phyloP scores from a whole-genome alignment of 148 eudicot genomes.

The Rhododendron ferrugineum region DNA sequence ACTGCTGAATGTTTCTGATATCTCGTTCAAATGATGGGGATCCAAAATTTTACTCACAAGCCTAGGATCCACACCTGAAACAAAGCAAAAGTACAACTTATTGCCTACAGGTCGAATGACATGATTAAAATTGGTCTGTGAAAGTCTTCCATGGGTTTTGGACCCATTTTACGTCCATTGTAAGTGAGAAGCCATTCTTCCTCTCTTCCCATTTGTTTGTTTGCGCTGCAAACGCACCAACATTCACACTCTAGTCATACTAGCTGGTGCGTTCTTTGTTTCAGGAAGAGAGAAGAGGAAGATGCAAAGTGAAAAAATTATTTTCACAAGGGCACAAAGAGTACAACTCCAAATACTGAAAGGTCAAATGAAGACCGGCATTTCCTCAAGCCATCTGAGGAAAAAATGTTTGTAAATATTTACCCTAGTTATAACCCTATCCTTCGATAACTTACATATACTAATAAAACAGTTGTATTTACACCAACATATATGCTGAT shows the following conservation, averaged over 20 bases:
- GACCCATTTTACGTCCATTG: neutral
- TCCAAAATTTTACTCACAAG: conserved; percentile 60
- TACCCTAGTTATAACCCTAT: neutral
- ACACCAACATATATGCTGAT: neutral
- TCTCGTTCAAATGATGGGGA: conserved; percentile 47
- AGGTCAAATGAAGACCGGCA: neutral
- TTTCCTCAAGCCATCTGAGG: neutral
- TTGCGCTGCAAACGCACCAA: neutral
- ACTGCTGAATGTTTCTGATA: conserved; percentile 33
- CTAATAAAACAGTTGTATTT: neutral
- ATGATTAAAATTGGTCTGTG: neutral
- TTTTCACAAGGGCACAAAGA: neutral
- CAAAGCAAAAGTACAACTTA: neutral
- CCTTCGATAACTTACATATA: neutral
- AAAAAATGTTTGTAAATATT: neutral
- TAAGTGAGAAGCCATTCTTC: neutral
- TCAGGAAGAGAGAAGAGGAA: neutral
- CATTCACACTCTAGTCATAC: neutral
- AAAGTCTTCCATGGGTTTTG: neutral
- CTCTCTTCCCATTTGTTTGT: neutral
- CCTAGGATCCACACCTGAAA: conserved; percentile 67
- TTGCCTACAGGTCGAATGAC: neutral
- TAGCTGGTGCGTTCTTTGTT: neutral
- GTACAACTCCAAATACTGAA: neutral
- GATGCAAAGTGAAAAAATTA: neutral